Conservation (phyloP, 306 rosid genomes). For the Trifolium pratense region DNA sequence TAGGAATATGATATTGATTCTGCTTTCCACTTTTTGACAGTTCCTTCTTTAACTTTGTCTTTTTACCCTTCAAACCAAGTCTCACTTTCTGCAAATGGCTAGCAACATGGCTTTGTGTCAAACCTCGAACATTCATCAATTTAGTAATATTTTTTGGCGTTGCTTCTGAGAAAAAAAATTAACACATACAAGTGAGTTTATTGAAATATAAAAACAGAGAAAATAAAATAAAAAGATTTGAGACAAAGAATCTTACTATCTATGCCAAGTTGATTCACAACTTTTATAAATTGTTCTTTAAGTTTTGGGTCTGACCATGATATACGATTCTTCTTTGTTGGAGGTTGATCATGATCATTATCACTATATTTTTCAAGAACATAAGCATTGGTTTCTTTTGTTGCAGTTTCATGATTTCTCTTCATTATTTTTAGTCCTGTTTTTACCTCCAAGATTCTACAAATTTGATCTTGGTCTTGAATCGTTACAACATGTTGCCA, state of each 20-base stretch:
- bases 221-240: background rate
- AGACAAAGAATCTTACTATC: slow-evolving; percentile 62
- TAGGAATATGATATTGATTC: too few relatives aligned
- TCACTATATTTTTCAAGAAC: too few relatives aligned
- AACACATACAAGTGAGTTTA: background rate
- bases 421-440: slow-evolving; percentile 41
- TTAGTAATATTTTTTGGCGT: background rate
- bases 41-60: too few relatives aligned
- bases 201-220: slow-evolving; percentile 7
- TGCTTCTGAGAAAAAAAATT: background rate
- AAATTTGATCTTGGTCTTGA: background rate
- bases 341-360: slow-evolving; percentile 34
- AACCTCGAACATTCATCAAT: background rate
- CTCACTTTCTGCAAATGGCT: background rate
- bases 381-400: slow-evolving; percentile 38
- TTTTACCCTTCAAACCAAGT: too few relatives aligned
- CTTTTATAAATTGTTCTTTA: slow-evolving; percentile 59
- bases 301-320: slow-evolving; percentile 69
- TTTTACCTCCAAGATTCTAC: slow-evolving; percentile 41
- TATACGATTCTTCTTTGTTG: slow-evolving; percentile 65
- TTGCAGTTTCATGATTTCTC: slow-evolving; percentile 43
- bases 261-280: slow-evolving; percentile 66
- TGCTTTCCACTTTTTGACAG: too few relatives aligned
- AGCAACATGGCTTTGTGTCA: background rate
- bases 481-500: background rate